phyloP scores from a whole-genome alignment of 805 yeast genomes.

The Candida peoriensis region DNA sequence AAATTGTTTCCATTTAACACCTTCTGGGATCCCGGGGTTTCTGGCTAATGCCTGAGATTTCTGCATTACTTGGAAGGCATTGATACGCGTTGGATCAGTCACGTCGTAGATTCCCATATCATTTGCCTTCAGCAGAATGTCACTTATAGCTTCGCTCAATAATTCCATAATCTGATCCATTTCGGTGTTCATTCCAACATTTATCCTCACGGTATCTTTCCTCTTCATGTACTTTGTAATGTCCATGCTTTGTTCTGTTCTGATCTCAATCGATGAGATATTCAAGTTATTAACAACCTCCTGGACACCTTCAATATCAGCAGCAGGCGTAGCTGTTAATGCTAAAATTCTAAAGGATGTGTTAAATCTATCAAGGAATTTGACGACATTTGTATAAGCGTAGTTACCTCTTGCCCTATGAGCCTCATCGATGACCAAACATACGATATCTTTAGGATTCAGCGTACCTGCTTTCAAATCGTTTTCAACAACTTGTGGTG shows the following conservation, averaged over 20 bases:
- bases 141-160: slow-evolving; percentile 60
- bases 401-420: slow-evolving; percentile 90
- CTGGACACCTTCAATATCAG: slow-evolving; percentile 84
- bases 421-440: slow-evolving; percentile 91
- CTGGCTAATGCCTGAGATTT: slow-evolving; percentile 53
- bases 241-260: slow-evolving; percentile 83
- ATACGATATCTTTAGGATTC: slow-evolving; percentile 68
- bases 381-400: slow-evolving; percentile 81
- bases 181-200: slow-evolving; percentile 48
- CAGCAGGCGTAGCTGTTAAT: slow-evolving; percentile 93
- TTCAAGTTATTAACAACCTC: slow-evolving; percentile 67
- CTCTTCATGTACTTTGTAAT: slow-evolving; percentile 72
- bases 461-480: slow-evolving; percentile 73
- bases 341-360: slow-evolving; percentile 74
- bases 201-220: slow-evolving; percentile 55
- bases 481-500: slow-evolving; percentile 95
- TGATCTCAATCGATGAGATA: slow-evolving; percentile 74
- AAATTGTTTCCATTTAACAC: slow-evolving; percentile 67
- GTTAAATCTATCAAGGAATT: slow-evolving; percentile 55
- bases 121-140: slow-evolving; percentile 59
- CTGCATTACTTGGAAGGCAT: slow-evolving; percentile 67
- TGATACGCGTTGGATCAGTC: slow-evolving; percentile 61
- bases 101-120: slow-evolving; percentile 58
- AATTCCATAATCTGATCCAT: slow-evolving; percentile 51
- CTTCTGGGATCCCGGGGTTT: slow-evolving; percentile 56